These are phyloP conservation scores for Sporobolomyces roseus DNA, from an alignment of 768 basidiomycete species.

Conservation along the genomic window DNA sequence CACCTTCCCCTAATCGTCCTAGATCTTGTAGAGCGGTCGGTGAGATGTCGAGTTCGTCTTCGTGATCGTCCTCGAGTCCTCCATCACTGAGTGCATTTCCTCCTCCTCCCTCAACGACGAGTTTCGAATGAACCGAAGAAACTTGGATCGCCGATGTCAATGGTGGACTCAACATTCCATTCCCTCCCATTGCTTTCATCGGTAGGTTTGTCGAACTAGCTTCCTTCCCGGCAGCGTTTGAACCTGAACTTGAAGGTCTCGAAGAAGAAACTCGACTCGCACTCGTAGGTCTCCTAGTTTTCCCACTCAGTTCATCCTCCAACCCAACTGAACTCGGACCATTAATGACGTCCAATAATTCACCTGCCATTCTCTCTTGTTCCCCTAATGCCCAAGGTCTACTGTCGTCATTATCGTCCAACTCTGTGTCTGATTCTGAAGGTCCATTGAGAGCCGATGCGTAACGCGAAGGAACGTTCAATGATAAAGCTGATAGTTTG, in stretches of 20 bases:
- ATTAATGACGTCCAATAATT: conserved; percentile 37
- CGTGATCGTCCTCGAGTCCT: conserved; percentile 10
- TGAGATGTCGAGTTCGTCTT: conserved; percentile 30
- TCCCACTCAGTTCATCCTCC: conserved; percentile 39
- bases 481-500: conserved; percentile 10
- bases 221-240: too few relatives aligned
- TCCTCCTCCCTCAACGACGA: neutral
- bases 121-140: neutral
- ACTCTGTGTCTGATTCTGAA: conserved; percentile 31
- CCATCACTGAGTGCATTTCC: neutral
- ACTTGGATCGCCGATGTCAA: neutral
- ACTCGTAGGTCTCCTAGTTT: conserved; percentile 33
- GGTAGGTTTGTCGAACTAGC: too few relatives aligned
- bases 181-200: too few relatives aligned
- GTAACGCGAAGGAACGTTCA: conserved; percentile 27
- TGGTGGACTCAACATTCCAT: conserved; percentile 12
- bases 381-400: conserved; percentile 30
- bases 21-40: conserved; percentile 64
- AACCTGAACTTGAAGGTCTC: conserved; percentile 14
- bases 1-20: conserved; percentile 81
- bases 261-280: conserved; percentile 12
- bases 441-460: conserved; percentile 26
- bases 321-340: conserved; percentile 23
- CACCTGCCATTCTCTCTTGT: conserved; percentile 37
- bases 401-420: conserved; percentile 37